These are phyloP conservation scores for Tetradesmus lagerheimii DNA, from an alignment of 139 green algal genomes.

Conservation along the genomic window DNA sequence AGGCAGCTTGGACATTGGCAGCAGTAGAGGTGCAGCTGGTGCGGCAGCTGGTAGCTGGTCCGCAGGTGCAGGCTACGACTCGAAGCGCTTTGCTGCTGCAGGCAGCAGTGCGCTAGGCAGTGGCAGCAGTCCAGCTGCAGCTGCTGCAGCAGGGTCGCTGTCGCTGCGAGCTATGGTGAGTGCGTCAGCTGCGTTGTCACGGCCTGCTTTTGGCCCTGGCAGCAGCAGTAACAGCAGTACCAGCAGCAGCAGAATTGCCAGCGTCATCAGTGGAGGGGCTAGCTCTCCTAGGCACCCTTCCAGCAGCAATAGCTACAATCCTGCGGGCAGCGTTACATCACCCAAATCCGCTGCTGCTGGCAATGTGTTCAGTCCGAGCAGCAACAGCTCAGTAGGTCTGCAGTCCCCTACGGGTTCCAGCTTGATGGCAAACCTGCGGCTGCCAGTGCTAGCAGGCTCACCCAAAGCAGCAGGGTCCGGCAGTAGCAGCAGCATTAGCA, in stretches of 20 bases:
- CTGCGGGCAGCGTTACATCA: not conserved
- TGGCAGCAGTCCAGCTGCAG: not conserved
- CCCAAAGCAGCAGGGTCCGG: conserved; percentile 7
- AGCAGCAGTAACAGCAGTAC: not conserved
- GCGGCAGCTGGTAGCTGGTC: not conserved
- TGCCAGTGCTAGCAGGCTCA: conserved; percentile 41
- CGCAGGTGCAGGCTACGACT: not conserved
- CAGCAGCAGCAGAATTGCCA: not conserved
- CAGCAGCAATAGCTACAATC: conserved; percentile 11
- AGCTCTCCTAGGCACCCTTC: not conserved
- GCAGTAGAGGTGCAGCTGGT: not conserved
- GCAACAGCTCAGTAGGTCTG: not conserved
- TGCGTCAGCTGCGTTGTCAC: not conserved
- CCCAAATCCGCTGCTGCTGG: not conserved
- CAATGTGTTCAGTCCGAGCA: not conserved
- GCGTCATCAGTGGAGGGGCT: not conserved
- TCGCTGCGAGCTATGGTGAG: not conserved
- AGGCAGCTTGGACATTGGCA: not conserved
- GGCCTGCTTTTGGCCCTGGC: not conserved
- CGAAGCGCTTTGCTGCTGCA: not conserved
- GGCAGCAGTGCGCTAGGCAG: not conserved
- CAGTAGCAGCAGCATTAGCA: conserved; percentile 6
- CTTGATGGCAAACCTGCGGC: not conserved
- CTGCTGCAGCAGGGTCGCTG: not conserved
- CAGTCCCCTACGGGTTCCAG: conserved; percentile 25